Conservation (phyloP, 192 early-diverging fungal species). For the Funneliformis geosporum region DNA sequence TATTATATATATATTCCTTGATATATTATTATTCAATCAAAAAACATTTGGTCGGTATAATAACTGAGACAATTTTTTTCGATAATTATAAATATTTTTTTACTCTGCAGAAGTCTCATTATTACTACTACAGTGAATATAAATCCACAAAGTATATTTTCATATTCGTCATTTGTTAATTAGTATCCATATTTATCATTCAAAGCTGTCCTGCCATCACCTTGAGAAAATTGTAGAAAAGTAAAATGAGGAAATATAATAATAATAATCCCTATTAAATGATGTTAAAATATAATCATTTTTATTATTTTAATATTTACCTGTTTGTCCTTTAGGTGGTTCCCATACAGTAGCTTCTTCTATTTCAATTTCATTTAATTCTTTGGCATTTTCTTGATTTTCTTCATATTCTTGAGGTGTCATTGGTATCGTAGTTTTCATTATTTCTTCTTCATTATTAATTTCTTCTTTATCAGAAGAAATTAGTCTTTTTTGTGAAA, state of each 20-base stretch:
- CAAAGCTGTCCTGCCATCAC: slow-evolving; percentile 23
- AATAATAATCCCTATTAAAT: neutral
- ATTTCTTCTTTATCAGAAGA: neutral
- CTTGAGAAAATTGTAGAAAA: neutral
- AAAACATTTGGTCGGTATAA: neutral
- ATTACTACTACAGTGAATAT: neutral
- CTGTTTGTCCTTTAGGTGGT: slow-evolving; percentile 27
- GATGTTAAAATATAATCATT: neutral
- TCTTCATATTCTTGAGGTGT: slow-evolving; percentile 21
- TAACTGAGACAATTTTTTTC: neutral
- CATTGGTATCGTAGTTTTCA: slow-evolving; percentile 21
- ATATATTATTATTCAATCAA: neutral
- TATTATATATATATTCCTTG: neutral
- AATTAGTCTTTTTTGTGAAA: slow-evolving; percentile 1
- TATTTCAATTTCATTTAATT: slow-evolving; percentile 15
- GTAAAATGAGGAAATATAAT: neutral
- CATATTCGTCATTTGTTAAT: neutral
- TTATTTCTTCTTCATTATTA: neutral
- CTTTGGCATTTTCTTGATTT: slow-evolving; percentile 1
- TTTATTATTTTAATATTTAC: neutral
- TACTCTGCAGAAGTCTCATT: neutral
- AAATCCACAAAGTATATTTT: neutral
- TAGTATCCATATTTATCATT: slow-evolving; percentile 30
- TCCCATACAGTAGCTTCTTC: slow-evolving; percentile 24
- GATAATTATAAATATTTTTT: neutral